phyloP scores from a whole-genome alignment of 2,329 filamentous ascomycete genomes.

The Aspergillus sp. region DNA sequence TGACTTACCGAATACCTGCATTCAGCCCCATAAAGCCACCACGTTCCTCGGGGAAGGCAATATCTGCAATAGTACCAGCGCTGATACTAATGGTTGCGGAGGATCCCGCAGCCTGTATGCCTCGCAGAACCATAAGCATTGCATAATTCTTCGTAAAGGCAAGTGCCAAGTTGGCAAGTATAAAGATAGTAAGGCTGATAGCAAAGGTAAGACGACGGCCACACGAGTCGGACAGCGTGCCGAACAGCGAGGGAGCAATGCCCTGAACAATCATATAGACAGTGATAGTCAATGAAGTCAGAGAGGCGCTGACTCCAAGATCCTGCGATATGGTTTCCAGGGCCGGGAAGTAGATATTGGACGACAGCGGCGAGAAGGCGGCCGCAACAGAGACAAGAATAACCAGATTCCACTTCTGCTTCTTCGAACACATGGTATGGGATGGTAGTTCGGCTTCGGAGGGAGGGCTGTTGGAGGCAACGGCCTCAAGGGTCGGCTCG shows the following conservation, averaged over 20 bases:
- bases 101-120: conserved; percentile 8
- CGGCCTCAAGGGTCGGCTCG: too few species aligned
- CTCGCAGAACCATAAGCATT: conserved; percentile 10
- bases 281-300: conserved; percentile 39
- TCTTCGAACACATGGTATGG: background rate
- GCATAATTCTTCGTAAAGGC: conserved; percentile 22
- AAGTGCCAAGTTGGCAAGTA: conserved; percentile 48
- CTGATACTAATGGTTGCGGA: conserved; percentile 19
- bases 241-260: conserved; percentile 52
- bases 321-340: conserved; percentile 29
- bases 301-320: conserved; percentile 27
- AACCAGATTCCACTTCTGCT: conserved; percentile 40
- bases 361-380: conserved; percentile 42
- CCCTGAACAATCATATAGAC: conserved; percentile 54
- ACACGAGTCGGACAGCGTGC: conserved; percentile 48
- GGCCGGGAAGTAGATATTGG: conserved; percentile 50
- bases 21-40: conserved; percentile 41
- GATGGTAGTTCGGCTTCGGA: too few species aligned
- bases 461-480: too few species aligned
- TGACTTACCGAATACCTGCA: conserved; percentile 27
- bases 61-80: conserved; percentile 44
- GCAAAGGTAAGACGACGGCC: conserved; percentile 50
- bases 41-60: conserved; percentile 37
- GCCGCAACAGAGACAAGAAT: conserved; percentile 23
- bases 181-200: conserved; percentile 49